Conservation (phyloP, 2,329 filamentous ascomycete genomes). For the Pestalotiopsis sp. region DNA sequence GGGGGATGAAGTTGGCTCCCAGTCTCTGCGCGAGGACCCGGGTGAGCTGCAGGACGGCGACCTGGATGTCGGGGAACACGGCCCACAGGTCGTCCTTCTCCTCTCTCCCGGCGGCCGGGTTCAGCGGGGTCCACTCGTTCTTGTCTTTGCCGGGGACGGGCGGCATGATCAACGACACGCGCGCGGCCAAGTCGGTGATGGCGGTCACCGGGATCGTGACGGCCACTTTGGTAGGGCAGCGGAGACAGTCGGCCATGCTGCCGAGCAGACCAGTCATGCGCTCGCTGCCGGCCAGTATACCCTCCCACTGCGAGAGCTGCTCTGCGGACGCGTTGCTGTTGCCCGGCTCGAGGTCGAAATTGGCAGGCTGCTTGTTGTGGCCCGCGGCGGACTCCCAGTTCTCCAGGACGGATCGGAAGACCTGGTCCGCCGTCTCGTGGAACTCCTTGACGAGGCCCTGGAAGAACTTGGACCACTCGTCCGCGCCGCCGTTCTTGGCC, state of each 20-base stretch:
- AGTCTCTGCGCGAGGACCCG: slow-evolving; percentile 60
- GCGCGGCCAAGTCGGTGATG: slow-evolving; percentile 69
- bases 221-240: slow-evolving; percentile 63
- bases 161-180: slow-evolving; percentile 68
- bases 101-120: slow-evolving; percentile 74
- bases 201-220: slow-evolving; percentile 69
- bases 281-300: slow-evolving; percentile 73
- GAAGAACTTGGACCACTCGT: slow-evolving; percentile 77
- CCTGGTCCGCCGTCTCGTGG: slow-evolving; percentile 73
- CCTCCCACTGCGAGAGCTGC: slow-evolving; percentile 70
- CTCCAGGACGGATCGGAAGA: slow-evolving; percentile 79
- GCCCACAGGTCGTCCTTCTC: slow-evolving; percentile 81
- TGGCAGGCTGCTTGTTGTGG: slow-evolving; percentile 44
- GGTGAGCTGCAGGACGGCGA: slow-evolving; percentile 68
- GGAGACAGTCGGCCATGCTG: slow-evolving; percentile 66
- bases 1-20: slow-evolving; percentile 56
- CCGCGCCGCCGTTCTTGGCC: slow-evolving; percentile 74
- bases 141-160: slow-evolving; percentile 49
- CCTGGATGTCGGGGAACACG: slow-evolving; percentile 73
- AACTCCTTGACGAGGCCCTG: slow-evolving; percentile 63
- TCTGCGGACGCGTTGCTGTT: slow-evolving; percentile 49
- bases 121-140: slow-evolving; percentile 60
- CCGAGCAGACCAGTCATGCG: slow-evolving; percentile 68
- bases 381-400: slow-evolving; percentile 74
- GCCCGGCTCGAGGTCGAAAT: slow-evolving; percentile 47